phyloP scores from a whole-genome alignment of 2,329 filamentous ascomycete genomes.

The Monosporascus cannonballus region DNA sequence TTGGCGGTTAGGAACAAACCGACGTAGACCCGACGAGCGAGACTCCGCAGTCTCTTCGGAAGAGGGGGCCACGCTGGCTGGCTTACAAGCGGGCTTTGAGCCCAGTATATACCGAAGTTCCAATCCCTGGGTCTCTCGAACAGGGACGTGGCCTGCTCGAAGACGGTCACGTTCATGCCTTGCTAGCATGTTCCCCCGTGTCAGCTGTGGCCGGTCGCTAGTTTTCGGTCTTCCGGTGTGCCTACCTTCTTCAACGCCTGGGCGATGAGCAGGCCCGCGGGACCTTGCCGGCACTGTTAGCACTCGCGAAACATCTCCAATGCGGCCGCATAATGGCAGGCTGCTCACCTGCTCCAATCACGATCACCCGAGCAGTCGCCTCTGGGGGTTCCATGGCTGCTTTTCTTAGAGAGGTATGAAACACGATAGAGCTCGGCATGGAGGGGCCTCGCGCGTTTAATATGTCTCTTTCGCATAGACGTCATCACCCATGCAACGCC shows the following conservation, averaged over 20 bases:
- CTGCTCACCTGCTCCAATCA: neutral
- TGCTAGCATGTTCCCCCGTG: neutral
- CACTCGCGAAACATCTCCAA: neutral
- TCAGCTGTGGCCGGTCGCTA: neutral
- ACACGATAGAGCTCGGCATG: too few species aligned
- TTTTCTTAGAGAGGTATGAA: neutral
- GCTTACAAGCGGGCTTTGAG: neutral
- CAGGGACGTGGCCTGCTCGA: neutral
- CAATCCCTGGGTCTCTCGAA: neutral
- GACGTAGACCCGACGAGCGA: neutral
- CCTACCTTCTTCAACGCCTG: neutral
- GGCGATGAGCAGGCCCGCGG: neutral
- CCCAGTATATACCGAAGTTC: neutral
- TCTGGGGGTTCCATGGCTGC: neutral
- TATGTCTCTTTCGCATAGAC: too few species aligned
- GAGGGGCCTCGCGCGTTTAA: too few species aligned
- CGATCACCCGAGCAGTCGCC: neutral
- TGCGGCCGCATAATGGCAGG: too few species aligned
- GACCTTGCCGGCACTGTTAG: neutral
- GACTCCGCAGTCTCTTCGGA: neutral
- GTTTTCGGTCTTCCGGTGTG: neutral
- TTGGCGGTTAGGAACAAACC: neutral
- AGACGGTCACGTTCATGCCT: neutral
- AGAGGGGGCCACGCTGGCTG: neutral
- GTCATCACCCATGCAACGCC: too few species aligned